phyloP scores from a whole-genome alignment of 78 protist genomes.

The Corallochytrium limacisporum region DNA sequence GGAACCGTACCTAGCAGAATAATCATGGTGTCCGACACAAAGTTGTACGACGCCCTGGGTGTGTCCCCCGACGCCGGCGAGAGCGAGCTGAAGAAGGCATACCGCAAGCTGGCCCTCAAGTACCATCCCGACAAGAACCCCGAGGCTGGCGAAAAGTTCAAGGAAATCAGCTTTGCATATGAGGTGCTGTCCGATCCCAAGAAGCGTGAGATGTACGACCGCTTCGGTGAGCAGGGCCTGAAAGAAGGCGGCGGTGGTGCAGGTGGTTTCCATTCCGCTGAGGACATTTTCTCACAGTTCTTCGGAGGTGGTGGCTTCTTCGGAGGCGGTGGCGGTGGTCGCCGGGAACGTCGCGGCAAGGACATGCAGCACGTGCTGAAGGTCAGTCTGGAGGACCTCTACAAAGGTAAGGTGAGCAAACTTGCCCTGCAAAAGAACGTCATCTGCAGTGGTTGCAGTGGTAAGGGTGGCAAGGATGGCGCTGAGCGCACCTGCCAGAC shows the following conservation, averaged over 20 bases:
- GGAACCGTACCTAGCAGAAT: background rate
- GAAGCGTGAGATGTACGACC: conserved; percentile 80
- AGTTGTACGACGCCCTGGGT: conserved; percentile 34
- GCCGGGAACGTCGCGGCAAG: background rate
- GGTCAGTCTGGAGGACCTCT: conserved; percentile 80
- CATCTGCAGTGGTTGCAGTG: conserved; percentile 71
- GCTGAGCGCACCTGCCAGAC: conserved; percentile 4
- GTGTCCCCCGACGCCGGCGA: conserved; percentile 44
- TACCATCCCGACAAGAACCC: conserved; percentile 91
- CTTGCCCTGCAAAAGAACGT: conserved; percentile 59
- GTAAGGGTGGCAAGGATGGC: conserved; percentile 37
- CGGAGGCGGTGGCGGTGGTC: conserved; percentile 15
- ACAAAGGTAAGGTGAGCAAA: conserved; percentile 80
- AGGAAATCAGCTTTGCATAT: conserved; percentile 4
- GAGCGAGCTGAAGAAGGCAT: conserved; percentile 51
- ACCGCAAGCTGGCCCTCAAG: conserved; percentile 77
- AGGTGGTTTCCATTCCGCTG: conserved; percentile 1
- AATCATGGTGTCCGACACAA: conserved; percentile 8
- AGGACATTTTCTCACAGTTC: conserved; percentile 12
- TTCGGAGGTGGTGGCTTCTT: conserved; percentile 9
- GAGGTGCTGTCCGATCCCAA: conserved; percentile 56
- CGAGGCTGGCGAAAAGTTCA: conserved; percentile 47
- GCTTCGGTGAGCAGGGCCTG: conserved; percentile 55
- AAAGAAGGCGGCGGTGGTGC: conserved; percentile 28
- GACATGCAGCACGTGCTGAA: background rate